phyloP scores from a whole-genome alignment of 345 rosid genomes.

The Sapria himalayana region DNA sequence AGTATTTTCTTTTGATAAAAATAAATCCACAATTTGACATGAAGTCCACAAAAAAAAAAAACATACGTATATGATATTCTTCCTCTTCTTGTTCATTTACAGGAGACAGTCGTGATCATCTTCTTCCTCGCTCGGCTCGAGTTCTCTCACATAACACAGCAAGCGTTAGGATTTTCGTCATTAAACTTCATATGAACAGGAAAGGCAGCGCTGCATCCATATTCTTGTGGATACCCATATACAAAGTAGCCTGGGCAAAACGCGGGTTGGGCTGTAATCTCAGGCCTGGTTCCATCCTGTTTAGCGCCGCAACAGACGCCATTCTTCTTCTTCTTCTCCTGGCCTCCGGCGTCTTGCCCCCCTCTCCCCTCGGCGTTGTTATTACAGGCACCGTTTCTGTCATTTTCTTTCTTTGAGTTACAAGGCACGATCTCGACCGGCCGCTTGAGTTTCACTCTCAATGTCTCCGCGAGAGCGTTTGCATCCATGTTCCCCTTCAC shows the following conservation, averaged over 20 bases:
- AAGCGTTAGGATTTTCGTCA: conserved; percentile 15
- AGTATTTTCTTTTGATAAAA: no score
- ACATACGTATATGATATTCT: no score
- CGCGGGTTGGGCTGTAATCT: conserved; percentile 3
- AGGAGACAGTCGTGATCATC: no score
- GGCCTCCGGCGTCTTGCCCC: conserved; percentile 14
- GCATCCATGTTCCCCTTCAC: conserved; percentile 64
- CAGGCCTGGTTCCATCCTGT: conserved; percentile 8
- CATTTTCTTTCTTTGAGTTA: conserved; percentile 32
- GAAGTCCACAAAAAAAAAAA: no score
- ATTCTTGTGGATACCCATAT: conserved; percentile 1
- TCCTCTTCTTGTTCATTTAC: no score
- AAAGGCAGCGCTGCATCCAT: neutral
- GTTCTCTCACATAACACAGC: conserved; percentile 11
- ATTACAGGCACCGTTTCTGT: conserved; percentile 8
- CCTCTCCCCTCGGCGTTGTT: conserved; percentile 7
- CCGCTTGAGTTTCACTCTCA: conserved; percentile 42
- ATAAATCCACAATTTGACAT: no score
- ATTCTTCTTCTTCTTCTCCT: conserved; percentile 9
- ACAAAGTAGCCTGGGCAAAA: neutral
- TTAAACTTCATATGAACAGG: conserved; percentile 9
- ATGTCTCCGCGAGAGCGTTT: conserved; percentile 20
- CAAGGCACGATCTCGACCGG: conserved; percentile 37
- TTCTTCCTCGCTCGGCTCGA: no score
- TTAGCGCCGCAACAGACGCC: conserved; percentile 9